Conservation (phyloP, 495 filamentous ascomycete genomes). For the Bathelium albidoporum region DNA sequence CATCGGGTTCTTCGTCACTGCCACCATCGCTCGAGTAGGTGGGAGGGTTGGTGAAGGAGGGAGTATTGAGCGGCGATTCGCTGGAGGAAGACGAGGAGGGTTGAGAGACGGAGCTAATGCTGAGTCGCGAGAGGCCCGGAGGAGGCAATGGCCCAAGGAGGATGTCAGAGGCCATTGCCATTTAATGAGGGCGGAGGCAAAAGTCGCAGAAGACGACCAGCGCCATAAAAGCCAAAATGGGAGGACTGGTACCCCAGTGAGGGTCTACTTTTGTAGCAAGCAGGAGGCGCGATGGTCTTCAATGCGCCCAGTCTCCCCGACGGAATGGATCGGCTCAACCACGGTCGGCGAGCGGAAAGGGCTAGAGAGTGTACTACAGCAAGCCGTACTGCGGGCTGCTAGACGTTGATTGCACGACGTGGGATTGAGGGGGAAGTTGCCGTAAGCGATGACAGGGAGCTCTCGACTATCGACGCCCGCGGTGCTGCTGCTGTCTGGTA, state of each 20-base stretch:
- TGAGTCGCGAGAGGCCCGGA: slow-evolving; percentile 1
- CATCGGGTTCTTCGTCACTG: neutral
- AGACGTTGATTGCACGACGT: slow-evolving; percentile 1
- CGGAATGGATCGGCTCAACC: neutral
- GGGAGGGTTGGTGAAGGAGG: neutral
- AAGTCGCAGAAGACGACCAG: neutral
- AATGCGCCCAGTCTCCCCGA: neutral
- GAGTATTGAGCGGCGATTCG: neutral
- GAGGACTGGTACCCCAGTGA: neutral
- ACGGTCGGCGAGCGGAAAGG: neutral
- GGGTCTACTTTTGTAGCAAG: neutral
- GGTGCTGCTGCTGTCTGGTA: neutral
- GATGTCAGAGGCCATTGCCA: neutral
- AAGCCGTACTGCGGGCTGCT: slow-evolving; percentile 1
- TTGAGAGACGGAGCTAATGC: neutral
- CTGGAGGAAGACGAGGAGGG: neutral
- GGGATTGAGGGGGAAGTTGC: slow-evolving; percentile 5
- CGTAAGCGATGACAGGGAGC: neutral
- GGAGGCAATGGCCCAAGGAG: neutral
- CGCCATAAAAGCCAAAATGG: neutral
- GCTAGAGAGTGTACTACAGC: neutral
- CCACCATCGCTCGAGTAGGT: neutral
- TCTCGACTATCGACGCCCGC: neutral
- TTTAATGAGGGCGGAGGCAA: neutral
- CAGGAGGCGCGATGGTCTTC: neutral